Base-by-base conservation (phyloP, 139 green algal genomes). In the Auxenochlorella pyrenoidosa region DNA sequence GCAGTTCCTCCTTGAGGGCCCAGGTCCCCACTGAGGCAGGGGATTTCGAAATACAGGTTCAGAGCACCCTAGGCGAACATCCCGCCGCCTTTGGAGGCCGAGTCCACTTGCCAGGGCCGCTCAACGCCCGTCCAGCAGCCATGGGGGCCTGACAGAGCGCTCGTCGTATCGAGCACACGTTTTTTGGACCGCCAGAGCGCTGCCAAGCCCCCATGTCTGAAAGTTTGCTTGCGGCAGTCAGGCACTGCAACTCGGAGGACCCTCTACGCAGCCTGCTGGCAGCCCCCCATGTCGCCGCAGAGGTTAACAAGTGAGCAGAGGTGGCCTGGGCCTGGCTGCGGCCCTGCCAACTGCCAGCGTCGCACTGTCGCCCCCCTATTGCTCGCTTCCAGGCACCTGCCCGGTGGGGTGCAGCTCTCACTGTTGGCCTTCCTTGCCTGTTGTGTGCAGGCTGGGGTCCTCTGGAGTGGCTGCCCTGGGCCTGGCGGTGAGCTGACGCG, bases 401-500 rank as follows among this genome's bases (percentile, higher is more conserved):
- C n/a, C n/a, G n/a, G n/a, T n/a, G n/a, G n/a, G 10, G 1, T 80
- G 24, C 5, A 59, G 26, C 26, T 13, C 71, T 6, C n/a, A 10
- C 36, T 22, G 26, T 41, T 41, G 26, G 40, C 38, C 47, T 30
- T 41, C 30, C 75, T 18, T 32, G 44, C 75, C 34, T 38, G 54
- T 4, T 24, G 16, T 63, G 54, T 40, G 34, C 87, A 90, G 87
- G 70, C 71, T 75, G 22, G 87, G 82, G 18, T 15, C 80, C 71
- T 72, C 82, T 51, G 88, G 88, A 24, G 70, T 75, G 1, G 86
- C 88, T 72, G 82, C 88, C 19, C 75, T 91, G 41, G 78, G 80
- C n/a, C 5, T 91, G 59, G 88, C 88, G 34, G 82, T 86, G 82
- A 86, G 82, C 15, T 10, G 32, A 18, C n/a, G 70, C 19, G 21